Percentiles rank a stretch among this genome's conserved stretches.
Conservation (phyloP, 202 grass and related monocot species). For the Alloteropsis angusta region DNA sequence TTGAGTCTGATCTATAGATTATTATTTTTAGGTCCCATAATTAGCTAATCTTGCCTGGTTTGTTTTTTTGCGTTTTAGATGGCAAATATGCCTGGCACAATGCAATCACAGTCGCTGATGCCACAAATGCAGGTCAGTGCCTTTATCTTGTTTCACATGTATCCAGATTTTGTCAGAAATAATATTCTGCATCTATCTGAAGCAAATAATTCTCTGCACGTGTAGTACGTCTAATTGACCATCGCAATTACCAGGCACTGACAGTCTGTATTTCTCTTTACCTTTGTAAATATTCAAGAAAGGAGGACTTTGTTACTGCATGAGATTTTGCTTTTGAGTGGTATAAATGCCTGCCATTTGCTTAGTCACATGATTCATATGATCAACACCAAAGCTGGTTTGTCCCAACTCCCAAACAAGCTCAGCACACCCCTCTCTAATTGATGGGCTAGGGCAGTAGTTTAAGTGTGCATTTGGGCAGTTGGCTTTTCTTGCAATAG, state of each 20-base stretch:
- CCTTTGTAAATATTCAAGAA: constrained; percentile 1
- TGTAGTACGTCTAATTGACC: not conserved
- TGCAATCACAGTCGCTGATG: constrained; percentile 67
- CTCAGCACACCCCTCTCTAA: not conserved
- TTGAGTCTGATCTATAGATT: constrained; percentile 3
- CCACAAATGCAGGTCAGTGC: constrained; percentile 68
- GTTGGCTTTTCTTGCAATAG: not conserved
- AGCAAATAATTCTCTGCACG: not conserved
- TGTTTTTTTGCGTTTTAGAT: constrained; percentile 58
- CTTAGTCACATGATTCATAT: not conserved
- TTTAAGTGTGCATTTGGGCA: not conserved
- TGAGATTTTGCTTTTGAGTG: not conserved
- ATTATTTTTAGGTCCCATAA: not conserved
- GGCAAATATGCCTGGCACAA: constrained; percentile 71
- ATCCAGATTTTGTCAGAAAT: not conserved
- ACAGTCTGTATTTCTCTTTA: not conserved
- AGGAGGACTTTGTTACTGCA: not conserved
- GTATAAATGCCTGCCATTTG: not conserved
- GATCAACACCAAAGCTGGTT: not conserved
- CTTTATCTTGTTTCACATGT: constrained; percentile 19
- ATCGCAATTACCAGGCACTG: not conserved
- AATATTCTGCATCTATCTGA: not conserved
- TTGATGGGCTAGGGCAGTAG: not conserved
- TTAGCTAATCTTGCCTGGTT: constrained; percentile 7
- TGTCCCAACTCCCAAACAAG: not conserved